A percentile compares a stretch with the other conserved stretches of the same genome.
These are phyloP conservation scores for Diaporthe velutina DNA, from an alignment of 2,329 filamentous ascomycete species.

Conservation along the genomic window DNA sequence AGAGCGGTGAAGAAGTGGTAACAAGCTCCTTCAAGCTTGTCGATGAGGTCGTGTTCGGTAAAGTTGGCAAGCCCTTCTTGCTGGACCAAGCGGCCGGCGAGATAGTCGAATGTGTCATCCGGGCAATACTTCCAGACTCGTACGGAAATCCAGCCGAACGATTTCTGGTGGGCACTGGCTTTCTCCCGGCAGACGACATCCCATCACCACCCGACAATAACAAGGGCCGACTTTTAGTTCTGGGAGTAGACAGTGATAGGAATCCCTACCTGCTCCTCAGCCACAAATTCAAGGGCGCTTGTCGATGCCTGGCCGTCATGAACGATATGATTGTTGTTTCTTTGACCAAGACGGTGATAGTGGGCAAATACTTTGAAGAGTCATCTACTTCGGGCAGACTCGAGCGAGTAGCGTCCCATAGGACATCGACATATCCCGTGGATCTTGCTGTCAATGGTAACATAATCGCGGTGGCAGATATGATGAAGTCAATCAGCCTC, in stretches of 20 bases:
- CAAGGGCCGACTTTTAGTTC: constrained; percentile 85
- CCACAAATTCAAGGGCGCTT: constrained; percentile 81
- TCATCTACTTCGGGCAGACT: constrained; percentile 70
- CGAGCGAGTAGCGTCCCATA: constrained; percentile 79
- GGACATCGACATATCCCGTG: constrained; percentile 86
- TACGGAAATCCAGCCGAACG: constrained; percentile 74
- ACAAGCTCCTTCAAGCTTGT: constrained; percentile 88
- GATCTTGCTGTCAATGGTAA: constrained; percentile 81
- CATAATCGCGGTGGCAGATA: constrained; percentile 85
- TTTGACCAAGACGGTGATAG: constrained; percentile 86
- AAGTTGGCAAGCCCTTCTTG: constrained; percentile 76
- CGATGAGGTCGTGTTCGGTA: constrained; percentile 89
- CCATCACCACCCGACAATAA: constrained; percentile 54
- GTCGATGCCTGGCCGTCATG: constrained; percentile 81
- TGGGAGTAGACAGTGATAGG: constrained; percentile 83
- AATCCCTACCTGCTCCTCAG: constrained; percentile 80
- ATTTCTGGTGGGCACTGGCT: constrained; percentile 93
- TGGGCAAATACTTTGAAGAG: constrained; percentile 68
- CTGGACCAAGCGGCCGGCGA: constrained; percentile 71
- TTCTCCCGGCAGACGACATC: constrained; percentile 72
- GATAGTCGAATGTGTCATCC: constrained; percentile 86
- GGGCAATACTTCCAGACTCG: constrained; percentile 76
- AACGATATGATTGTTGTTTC: constrained; percentile 85
- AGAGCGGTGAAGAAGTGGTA: constrained; percentile 79
- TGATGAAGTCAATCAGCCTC: constrained; percentile 93